A percentile compares a stretch with the other conserved stretches of the same genome.
These are phyloP conservation scores for Hypoxylon sp. DNA, from an alignment of 2,329 filamentous ascomycete species.

Conservation along the genomic window DNA sequence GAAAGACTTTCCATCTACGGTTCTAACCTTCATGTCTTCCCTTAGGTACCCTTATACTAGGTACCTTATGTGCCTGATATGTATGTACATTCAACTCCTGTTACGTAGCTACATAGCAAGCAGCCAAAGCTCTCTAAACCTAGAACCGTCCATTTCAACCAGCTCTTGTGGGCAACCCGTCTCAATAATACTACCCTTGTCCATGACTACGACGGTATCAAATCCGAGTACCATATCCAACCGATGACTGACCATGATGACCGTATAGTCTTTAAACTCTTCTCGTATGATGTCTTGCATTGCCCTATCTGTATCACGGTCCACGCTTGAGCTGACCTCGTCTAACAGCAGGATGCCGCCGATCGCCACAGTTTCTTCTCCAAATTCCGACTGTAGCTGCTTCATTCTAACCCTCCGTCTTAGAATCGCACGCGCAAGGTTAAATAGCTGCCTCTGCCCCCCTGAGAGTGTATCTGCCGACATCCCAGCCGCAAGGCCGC, in stretches of 20 bases:
- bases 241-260: conserved; percentile 57
- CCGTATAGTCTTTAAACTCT: conserved; percentile 61
- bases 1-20: not conserved
- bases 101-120: conserved; percentile 2
- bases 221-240: conserved; percentile 63
- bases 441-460: conserved; percentile 61
- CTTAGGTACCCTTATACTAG: too few relatives aligned
- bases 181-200: conserved; percentile 62
- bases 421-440: conserved; percentile 50
- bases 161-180: conserved; percentile 25
- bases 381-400: conserved; percentile 20
- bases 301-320: conserved; percentile 48
- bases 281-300: conserved; percentile 49
- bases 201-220: conserved; percentile 64
- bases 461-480: conserved; percentile 62
- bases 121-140: conserved; percentile 20
- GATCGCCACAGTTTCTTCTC: conserved; percentile 40
- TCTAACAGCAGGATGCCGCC: conserved; percentile 51
- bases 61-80: not conserved
- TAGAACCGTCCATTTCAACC: conserved; percentile 19
- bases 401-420: conserved; percentile 45
- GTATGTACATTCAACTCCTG: conserved; percentile 1
- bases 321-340: conserved; percentile 54
- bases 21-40: too few relatives aligned
- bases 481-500: conserved; percentile 54